These are phyloP conservation scores for Penicillium steckii DNA, from an alignment of 495 filamentous ascomycete genomes.

Conservation along the genomic window DNA sequence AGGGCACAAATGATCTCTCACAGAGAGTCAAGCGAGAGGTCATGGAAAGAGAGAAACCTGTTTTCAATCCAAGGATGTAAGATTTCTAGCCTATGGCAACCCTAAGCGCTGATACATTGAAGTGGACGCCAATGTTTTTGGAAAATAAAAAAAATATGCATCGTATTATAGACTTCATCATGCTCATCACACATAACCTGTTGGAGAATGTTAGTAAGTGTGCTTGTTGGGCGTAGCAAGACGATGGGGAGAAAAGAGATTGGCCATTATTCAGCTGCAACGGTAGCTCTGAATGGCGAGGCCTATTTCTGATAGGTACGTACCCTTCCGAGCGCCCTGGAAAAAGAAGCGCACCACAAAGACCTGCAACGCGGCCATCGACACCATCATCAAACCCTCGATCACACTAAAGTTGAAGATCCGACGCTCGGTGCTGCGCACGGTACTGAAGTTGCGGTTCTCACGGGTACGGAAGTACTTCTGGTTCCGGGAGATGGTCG, in stretches of 20 bases:
- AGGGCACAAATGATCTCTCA: neutral
- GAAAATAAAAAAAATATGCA: conserved; percentile 25
- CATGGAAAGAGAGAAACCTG: conserved; percentile 5
- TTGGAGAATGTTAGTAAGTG: neutral
- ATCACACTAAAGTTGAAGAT: conserved; percentile 98
- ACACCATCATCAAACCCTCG: conserved; percentile 87
- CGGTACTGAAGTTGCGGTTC: conserved; percentile 98
- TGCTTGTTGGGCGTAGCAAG: too few species aligned
- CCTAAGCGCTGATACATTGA: conserved; percentile 4
- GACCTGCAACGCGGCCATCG: conserved; percentile 95
- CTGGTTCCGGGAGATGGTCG: conserved; percentile 96
- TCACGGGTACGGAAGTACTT: conserved; percentile 99
- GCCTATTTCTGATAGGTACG: conserved; percentile 18
- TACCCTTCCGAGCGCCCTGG: conserved; percentile 80
- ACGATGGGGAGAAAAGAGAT: too few species aligned
- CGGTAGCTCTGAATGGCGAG: too few species aligned
- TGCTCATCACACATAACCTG: conserved; percentile 46
- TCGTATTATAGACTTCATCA: conserved; percentile 35
- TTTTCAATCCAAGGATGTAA: conserved; percentile 10
- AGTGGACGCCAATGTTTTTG: conserved; percentile 19
- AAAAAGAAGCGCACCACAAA: conserved; percentile 99
- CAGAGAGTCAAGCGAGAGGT: neutral
- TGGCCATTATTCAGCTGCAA: too few species aligned
- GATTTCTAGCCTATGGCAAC: conserved; percentile 24
- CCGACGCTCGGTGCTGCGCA: conserved; percentile 88